Evolutionary conservation across 1,139 yeast genomes (phyloP).

Genomic region (Candida glucosophila): DNA sequence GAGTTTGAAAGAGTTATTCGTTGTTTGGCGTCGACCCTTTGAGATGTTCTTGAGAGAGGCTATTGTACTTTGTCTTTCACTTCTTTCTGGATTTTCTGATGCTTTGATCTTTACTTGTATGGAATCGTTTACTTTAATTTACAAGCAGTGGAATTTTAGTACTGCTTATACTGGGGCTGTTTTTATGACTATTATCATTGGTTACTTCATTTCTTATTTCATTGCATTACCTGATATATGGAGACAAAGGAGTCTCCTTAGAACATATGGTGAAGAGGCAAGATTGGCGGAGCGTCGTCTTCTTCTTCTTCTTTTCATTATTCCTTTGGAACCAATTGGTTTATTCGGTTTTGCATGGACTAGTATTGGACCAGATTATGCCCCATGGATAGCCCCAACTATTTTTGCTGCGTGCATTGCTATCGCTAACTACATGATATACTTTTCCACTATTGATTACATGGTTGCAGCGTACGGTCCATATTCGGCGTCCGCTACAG

Average conservation of each 20-base stretch:
- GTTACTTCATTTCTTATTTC: constrained; percentile 19
- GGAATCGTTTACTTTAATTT: constrained; percentile 24
- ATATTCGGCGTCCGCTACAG: constrained; percentile 33
- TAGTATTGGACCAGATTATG: constrained; percentile 21
- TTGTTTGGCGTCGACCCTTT: constrained; percentile 27
- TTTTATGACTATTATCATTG: constrained; percentile 20
- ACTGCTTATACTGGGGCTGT: constrained; percentile 19
- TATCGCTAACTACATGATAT: constrained; percentile 26
- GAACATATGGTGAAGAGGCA: constrained; percentile 14
- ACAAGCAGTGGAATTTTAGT: constrained; percentile 15
- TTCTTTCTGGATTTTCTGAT: constrained; percentile 28
- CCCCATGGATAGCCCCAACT: constrained; percentile 30
- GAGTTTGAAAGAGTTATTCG: constrained; percentile 13
- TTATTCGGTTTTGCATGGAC: constrained; percentile 32
- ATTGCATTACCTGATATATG: constrained; percentile 17
- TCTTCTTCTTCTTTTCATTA: constrained; percentile 15
- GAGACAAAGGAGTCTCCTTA: constrained; percentile 13
- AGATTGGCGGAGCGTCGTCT: constrained; percentile 19
- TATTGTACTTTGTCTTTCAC: constrained; percentile 24
- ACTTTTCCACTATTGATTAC: constrained; percentile 30
- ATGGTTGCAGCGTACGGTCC: constrained; percentile 32
- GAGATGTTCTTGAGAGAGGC: constrained; percentile 29
- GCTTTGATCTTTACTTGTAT: constrained; percentile 29
- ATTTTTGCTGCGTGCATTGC: constrained; percentile 24
- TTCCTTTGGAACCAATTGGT: constrained; percentile 27